phyloP scores from a whole-genome alignment of 768 basidiomycete genomes.

The Fibroporia radiculosa region DNA sequence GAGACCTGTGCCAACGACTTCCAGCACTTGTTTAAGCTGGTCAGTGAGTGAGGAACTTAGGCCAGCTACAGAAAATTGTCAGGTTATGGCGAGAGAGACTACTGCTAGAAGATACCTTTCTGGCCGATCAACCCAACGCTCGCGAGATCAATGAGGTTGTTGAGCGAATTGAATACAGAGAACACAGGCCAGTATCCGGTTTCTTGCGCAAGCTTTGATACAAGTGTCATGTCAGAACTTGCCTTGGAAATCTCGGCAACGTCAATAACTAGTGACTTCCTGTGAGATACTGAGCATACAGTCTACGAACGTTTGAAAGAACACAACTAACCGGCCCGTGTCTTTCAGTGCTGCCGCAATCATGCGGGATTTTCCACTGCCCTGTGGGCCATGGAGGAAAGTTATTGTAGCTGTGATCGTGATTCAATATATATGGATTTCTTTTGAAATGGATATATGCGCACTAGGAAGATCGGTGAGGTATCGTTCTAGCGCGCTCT shows the following conservation, averaged over 20 bases:
- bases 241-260: slow-evolving; percentile 68
- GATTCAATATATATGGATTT: slow-evolving; percentile 5
- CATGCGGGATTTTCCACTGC: slow-evolving; percentile 69
- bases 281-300: slow-evolving; percentile 17
- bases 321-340: slow-evolving; percentile 37
- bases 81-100: background rate
- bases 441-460: slow-evolving; percentile 15
- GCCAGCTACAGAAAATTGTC: slow-evolving; percentile 49
- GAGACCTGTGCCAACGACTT: slow-evolving; percentile 67
- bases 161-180: slow-evolving; percentile 74
- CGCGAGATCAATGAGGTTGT: slow-evolving; percentile 83
- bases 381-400: slow-evolving; percentile 78
- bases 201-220: slow-evolving; percentile 65
- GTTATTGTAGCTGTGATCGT: slow-evolving; percentile 53
- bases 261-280: slow-evolving; percentile 75
- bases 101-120: slow-evolving; percentile 50
- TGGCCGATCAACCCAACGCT: slow-evolving; percentile 93
- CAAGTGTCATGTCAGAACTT: slow-evolving; percentile 57
- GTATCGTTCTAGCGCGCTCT: slow-evolving; percentile 58
- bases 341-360: slow-evolving; percentile 45
- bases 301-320: background rate
- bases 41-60: slow-evolving; percentile 71
- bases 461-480: slow-evolving; percentile 69
- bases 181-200: slow-evolving; percentile 90
- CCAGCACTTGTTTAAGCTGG: slow-evolving; percentile 79